Evolutionary conservation across 441 rosid species (phyloP), one percentile per base, ranked within the genome.

Genomic region (Caryocar brasiliense): DNA sequence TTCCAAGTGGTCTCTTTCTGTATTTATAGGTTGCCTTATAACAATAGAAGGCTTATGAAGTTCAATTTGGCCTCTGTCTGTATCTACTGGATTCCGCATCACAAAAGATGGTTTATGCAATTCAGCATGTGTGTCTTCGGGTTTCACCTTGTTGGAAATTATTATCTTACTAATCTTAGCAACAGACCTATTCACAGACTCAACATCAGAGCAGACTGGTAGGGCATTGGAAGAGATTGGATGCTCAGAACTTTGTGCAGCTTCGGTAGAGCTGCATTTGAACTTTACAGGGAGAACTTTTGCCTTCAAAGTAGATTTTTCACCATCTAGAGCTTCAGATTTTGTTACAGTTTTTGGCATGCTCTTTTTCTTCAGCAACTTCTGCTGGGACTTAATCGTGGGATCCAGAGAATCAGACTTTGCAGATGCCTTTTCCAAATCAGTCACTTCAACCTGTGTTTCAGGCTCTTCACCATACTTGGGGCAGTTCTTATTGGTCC

Each of bases 401-500:
- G 75, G 66, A 45, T 93, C 96, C 26, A 69, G 47, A 7, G 74
- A 54, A 66, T 46, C 67, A 23, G 76, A 71, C 70, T 79, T 89
- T 35, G 60, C 85, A 4, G 70, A 56, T 56, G 74, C 47, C 64
- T 77, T 92, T 40, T 88, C 92, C 26, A 62, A 13, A 56, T 86
- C 86, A 6, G 65, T 49, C 39, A 75, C 43, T 56, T 84, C 86
- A 22, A 59, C 51, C 49, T 66, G 83, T 37, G 78, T 42, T 35
- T 86, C 99, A 35, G 86, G 78, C 58, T 83, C 89, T 74, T 83
- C 93, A 57, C 93, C 68, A 54, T 93, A 86, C 72, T 66, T 86
- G 12, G 97, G 99, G 74, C 99, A 93, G 78, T 89, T 64, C 60
- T 93, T 86, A 79, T 93, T 93, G 73, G 99, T 93, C 70, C 88